phyloP scores from a whole-genome alignment of 805 yeast genomes.

The Spathaspora sp. region DNA sequence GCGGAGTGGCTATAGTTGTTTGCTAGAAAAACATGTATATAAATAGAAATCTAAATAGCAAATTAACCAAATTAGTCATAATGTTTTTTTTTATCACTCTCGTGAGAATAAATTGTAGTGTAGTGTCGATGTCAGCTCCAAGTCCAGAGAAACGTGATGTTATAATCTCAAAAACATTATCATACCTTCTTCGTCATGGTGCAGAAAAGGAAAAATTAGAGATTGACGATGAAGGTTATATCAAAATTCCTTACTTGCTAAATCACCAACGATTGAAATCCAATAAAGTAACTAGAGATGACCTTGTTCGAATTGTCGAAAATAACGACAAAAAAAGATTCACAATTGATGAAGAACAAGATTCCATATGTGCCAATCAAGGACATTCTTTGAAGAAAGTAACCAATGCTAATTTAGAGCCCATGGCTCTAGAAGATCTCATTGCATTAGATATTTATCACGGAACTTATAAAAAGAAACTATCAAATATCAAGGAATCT shows the following conservation, averaged over 20 bases:
- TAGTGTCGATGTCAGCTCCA: conserved; percentile 9
- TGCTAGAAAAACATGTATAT: neutral
- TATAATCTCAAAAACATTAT: conserved; percentile 66
- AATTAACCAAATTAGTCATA: no score
- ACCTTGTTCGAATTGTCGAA: conserved; percentile 57
- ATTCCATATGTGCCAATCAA: conserved; percentile 77
- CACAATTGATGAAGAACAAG: conserved; percentile 35
- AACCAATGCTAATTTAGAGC: conserved; percentile 37
- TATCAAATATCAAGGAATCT: conserved; percentile 43
- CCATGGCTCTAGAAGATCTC: conserved; percentile 29
- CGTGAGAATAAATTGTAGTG: neutral
- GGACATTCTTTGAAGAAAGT: conserved; percentile 72
- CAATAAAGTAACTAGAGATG: conserved; percentile 50
- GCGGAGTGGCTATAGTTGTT: neutral
- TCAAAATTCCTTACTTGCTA: conserved; percentile 51
- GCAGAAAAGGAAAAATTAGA: conserved; percentile 64
- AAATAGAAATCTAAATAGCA: neutral
- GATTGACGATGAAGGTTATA: conserved; percentile 68
- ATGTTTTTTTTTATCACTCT: no score
- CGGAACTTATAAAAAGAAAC: conserved; percentile 62
- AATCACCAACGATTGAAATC: conserved; percentile 56
- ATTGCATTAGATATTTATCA: conserved; percentile 64
- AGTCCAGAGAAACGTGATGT: conserved; percentile 35
- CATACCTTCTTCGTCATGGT: conserved; percentile 82
- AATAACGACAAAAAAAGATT: conserved; percentile 72